These are phyloP conservation scores for Lodderomyces elongisporus DNA, from an alignment of 1,139 yeast species.

Conservation along the genomic window DNA sequence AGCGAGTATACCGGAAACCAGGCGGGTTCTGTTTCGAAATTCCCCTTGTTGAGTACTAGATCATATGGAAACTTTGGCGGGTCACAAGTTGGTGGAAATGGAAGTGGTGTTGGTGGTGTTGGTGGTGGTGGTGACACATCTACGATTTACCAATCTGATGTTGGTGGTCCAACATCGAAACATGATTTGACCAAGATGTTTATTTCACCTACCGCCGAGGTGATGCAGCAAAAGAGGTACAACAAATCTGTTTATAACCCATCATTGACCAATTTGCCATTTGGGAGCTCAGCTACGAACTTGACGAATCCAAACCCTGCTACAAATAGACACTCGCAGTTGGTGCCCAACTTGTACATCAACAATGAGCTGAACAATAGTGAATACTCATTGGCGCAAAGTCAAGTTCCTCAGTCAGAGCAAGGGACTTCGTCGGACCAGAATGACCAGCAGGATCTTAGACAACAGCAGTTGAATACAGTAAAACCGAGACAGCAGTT, in stretches of 20 bases:
- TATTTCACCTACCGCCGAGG: constrained; percentile 77
- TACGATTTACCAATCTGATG: constrained; percentile 34
- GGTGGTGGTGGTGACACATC: constrained; percentile 32
- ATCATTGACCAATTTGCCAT: constrained; percentile 19
- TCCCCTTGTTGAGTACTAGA: constrained; percentile 32
- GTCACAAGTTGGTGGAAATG: constrained; percentile 8
- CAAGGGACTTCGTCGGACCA: constrained; percentile 3
- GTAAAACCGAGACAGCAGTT: constrained; percentile 30
- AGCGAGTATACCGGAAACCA: constrained; percentile 20
- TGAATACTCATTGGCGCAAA: constrained; percentile 25
- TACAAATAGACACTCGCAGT: constrained; percentile 28
- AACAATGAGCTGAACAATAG: constrained; percentile 32
- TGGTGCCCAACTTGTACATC: constrained; percentile 34
- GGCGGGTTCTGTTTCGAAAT: constrained; percentile 25
- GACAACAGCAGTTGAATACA: constrained; percentile 9
- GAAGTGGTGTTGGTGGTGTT: too few relatives aligned
- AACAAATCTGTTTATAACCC: constrained; percentile 24
- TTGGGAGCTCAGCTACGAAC: constrained; percentile 25
- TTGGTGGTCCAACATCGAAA: constrained; percentile 30
- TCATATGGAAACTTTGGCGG: constrained; percentile 11
- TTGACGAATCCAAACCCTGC: constrained; percentile 22
- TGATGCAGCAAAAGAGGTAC: constrained; percentile 45
- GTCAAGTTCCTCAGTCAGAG: constrained; percentile 8
- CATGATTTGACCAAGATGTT: constrained; percentile 52
- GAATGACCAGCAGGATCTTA: constrained; percentile 12